Conservation (phyloP, 495 filamentous ascomycete species). For the Penicillium lagena region DNA sequence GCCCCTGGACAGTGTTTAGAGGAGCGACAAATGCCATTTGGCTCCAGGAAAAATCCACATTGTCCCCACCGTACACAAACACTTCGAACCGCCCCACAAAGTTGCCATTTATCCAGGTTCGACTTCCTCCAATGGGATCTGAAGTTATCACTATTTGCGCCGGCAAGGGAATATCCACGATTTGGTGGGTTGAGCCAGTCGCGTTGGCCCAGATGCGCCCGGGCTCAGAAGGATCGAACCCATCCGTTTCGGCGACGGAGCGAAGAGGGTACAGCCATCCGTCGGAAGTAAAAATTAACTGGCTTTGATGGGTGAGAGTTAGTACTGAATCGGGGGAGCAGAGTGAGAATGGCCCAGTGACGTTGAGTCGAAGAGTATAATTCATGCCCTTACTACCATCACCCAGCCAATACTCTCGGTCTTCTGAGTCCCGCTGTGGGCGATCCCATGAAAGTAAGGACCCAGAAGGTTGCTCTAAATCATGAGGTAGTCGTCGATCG, state of each 20-base stretch:
- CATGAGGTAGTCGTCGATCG: conserved; percentile 25
- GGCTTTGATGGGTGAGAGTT: conserved; percentile 16
- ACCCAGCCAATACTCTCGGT: conserved; percentile 9
- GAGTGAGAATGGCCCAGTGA: conserved; percentile 36
- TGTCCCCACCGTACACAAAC: conserved; percentile 47
- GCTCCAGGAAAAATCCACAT: conserved; percentile 44
- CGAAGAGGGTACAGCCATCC: conserved; percentile 48
- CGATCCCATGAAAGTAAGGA: conserved; percentile 6
- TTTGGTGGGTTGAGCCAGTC: conserved; percentile 21
- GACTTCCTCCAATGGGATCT: conserved; percentile 32
- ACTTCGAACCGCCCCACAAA: conserved; percentile 49
- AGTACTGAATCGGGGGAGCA: conserved; percentile 30
- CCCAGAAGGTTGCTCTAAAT: neutral
- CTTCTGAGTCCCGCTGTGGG: neutral
- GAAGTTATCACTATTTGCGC: conserved; percentile 27
- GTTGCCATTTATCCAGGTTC: conserved; percentile 38
- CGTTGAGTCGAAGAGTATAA: conserved; percentile 35
- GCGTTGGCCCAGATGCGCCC: conserved; percentile 27
- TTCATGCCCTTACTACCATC: conserved; percentile 48
- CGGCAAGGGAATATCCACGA: conserved; percentile 9
- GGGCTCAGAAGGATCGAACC: conserved; percentile 15
- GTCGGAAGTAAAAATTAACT: conserved; percentile 37
- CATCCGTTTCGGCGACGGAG: conserved; percentile 21
- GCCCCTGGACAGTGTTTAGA: conserved; percentile 25
- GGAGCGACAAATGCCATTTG: conserved; percentile 55